Evolutionary conservation across 805 yeast genomes (phyloP).

Genomic region (Wickerhamiella spandovensis): DNA sequence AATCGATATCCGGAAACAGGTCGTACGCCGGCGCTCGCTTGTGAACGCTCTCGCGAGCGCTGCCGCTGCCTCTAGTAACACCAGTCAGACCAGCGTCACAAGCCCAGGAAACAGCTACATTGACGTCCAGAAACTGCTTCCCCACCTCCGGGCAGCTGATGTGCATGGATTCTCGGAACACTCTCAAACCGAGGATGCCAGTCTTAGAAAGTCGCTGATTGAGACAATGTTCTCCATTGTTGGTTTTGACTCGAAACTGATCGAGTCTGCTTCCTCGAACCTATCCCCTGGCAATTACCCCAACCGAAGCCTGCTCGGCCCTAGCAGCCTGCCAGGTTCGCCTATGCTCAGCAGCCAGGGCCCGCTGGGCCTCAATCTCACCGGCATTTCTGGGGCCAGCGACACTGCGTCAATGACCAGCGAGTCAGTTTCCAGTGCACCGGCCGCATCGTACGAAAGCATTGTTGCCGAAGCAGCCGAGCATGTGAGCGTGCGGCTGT

Average conservation of each 20-base stretch:
- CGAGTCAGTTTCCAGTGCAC: not conserved
- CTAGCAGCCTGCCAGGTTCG: not conserved
- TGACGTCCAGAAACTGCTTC: not conserved
- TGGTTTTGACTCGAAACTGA: slow-evolving; percentile 11
- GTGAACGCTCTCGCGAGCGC: not conserved
- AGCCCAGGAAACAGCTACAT: not conserved
- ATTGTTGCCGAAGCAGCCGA: slow-evolving; percentile 29
- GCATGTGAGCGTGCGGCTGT: slow-evolving; percentile 41
- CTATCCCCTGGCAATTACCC: not conserved
- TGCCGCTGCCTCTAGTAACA: not conserved
- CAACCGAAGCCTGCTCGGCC: not conserved
- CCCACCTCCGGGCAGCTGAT: not conserved
- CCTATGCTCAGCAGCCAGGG: not conserved
- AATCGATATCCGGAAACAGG: not conserved
- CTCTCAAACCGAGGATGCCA: slow-evolving; percentile 11
- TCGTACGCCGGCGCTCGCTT: not conserved
- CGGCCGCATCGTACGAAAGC: slow-evolving; percentile 27
- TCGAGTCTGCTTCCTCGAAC: not conserved
- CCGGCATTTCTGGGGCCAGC: not conserved
- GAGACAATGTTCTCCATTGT: slow-evolving; percentile 16
- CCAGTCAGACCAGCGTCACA: not conserved
- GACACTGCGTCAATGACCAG: not conserved
- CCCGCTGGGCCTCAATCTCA: not conserved
- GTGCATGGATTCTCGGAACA: slow-evolving; percentile 20
- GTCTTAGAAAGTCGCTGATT: slow-evolving; percentile 13